Evolutionary conservation across 768 basidiomycete species (phyloP), one percentile per base, ranked within the genome.

Genomic region (Boletus reticulatus): DNA sequence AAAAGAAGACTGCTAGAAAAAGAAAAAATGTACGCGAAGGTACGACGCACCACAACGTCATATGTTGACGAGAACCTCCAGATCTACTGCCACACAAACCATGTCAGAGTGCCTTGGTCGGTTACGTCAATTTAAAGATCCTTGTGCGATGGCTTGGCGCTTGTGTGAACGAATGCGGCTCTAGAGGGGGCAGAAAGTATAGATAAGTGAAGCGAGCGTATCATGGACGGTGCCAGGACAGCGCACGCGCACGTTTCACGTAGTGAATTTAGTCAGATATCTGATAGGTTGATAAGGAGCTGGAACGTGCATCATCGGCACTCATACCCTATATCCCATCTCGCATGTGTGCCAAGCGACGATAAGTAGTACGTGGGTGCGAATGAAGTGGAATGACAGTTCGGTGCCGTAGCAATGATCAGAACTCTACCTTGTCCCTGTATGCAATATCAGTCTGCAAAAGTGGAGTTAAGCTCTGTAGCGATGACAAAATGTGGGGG

Each of bases 271-370:
- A 29, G 29, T 29, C 29, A 8, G 9, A 29, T 29, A 29, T 29
- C 9, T 29, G 29, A 29, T 29, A 22, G 3, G 22, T n/a, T 37
- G 58, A 59, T 43, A 38, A 34, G 32, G 32, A 27, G n/a, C 10
- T 31, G 14, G 36, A 43, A 59, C 24, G 58, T 46, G 48, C 20
- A 22, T 59, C 17, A 24, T 38, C 45, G 31, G 37, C 29, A 19
- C 20, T 38, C 20, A 29, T 29, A 29, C 27, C 27, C 8, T 24
- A 12, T 11, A 31, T 32, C 57, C 20, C 49, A 60, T 55, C 58
- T 49, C 37, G 42, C 19, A 31, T 55, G 27, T 37, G 46, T 32
- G 6, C 31, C 42, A 44, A 48, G 58, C 42, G 58, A 59, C 19
- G 42, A 47, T 14, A n/a, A n/a, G n/a, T n/a, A n/a, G n/a, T n/a